Conservation (phyloP, 768 basidiomycete species). For the Termitomyces sp. region DNA sequence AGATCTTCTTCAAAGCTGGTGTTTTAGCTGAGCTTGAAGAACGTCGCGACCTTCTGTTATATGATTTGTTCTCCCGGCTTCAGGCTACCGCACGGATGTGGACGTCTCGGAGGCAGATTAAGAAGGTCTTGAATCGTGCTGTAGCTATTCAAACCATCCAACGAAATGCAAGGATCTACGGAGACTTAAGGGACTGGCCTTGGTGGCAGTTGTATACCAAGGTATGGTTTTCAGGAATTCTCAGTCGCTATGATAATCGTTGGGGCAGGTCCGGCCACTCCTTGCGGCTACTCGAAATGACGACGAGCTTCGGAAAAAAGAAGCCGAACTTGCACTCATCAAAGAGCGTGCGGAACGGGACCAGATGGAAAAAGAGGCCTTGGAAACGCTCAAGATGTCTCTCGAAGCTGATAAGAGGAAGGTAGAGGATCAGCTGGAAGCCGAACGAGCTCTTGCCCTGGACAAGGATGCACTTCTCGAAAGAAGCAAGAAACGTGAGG, state of each 20-base stretch:
- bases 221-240: constrained; percentile 33
- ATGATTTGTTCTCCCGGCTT: constrained; percentile 82
- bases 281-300: constrained; percentile 91
- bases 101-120: constrained; percentile 85
- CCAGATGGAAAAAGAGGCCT: constrained; percentile 69
- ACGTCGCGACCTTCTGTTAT: constrained; percentile 81
- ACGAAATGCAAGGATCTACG: constrained; percentile 88
- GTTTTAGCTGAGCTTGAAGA: constrained; percentile 96
- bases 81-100: constrained; percentile 87
- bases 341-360: constrained; percentile 89
- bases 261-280: constrained; percentile 77
- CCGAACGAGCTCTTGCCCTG: constrained; percentile 71
- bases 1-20: constrained; percentile 99
- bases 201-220: constrained; percentile 99
- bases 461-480: constrained; percentile 86
- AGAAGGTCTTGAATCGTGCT: constrained; percentile 92
- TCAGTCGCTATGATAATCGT: constrained; percentile 5
- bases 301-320: constrained; percentile 86
- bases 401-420: constrained; percentile 82
- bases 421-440: constrained; percentile 78
- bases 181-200: constrained; percentile 90
- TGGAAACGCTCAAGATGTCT: constrained; percentile 79
- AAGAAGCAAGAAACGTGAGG: constrained; percentile 81
- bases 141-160: constrained; percentile 91
- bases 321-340: constrained; percentile 73